phyloP scores from a whole-genome alignment of 352 stramenopile genomes.

The Thalassiosira pacifica region DNA sequence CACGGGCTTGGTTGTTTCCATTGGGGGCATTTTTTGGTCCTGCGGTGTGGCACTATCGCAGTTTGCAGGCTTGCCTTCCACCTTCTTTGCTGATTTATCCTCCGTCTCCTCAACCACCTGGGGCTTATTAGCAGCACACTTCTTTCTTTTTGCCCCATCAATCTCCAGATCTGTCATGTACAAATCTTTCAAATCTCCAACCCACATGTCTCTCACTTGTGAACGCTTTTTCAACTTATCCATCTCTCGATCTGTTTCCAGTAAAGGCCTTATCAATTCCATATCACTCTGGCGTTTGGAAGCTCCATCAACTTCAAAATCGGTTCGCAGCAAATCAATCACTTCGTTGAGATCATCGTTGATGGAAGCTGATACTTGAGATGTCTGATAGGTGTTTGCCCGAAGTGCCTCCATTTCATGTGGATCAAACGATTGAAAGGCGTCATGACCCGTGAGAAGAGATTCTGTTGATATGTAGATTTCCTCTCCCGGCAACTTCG shows the following conservation, averaged over 20 bases:
- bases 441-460: slow-evolving; percentile 17
- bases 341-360: slow-evolving; percentile 60
- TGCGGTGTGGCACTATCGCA: not conserved
- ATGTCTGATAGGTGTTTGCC: slow-evolving; percentile 43
- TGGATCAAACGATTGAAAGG: slow-evolving; percentile 57
- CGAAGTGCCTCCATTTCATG: slow-evolving; percentile 38
- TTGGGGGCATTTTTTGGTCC: slow-evolving; percentile 10
- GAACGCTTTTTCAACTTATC: slow-evolving; percentile 36
- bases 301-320: slow-evolving; percentile 59
- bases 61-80: not conserved
- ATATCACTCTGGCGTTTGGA: slow-evolving; percentile 44
- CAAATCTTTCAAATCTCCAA: slow-evolving; percentile 51
- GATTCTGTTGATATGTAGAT: slow-evolving; percentile 35
- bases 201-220: slow-evolving; percentile 36
- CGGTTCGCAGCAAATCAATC: slow-evolving; percentile 56
- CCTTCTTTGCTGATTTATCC: not conserved
- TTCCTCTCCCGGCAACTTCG: slow-evolving; percentile 12
- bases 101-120: not conserved
- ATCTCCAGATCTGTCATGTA: slow-evolving; percentile 62
- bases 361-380: slow-evolving; percentile 32
- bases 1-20: slow-evolving; percentile 4
- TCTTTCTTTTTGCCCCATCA: slow-evolving; percentile 41
- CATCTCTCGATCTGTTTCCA: slow-evolving; percentile 49
- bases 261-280: slow-evolving; percentile 45
- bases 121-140: slow-evolving; percentile 10